Conservation (phyloP, 306 rosid species). For the Sphenostylis stenocarpa region DNA sequence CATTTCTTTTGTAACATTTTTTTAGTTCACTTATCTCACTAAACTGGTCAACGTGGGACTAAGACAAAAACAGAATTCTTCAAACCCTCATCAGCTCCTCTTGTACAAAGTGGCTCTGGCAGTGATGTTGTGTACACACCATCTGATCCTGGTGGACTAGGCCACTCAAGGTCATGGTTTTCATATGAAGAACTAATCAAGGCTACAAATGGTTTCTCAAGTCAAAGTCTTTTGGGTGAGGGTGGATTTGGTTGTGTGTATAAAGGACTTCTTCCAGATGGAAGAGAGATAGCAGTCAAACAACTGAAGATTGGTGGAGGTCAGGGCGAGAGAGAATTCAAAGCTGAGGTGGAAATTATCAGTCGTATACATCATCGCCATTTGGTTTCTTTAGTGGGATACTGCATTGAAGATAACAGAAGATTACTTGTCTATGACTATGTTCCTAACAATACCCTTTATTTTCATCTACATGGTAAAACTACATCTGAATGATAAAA, state of each 20-base stretch:
- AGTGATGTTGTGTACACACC: conserved; percentile 59
- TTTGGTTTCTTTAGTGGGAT: conserved; percentile 90
- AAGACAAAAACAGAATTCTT: too few relatives aligned
- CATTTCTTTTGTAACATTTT: too few relatives aligned
- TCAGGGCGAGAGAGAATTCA: conserved; percentile 90
- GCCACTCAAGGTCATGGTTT: conserved; percentile 85
- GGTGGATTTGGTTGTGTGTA: conserved; percentile 95
- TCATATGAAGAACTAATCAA: conserved; percentile 72
- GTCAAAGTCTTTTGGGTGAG: conserved; percentile 79
- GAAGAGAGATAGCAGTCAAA: conserved; percentile 87
- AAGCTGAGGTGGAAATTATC: conserved; percentile 88
- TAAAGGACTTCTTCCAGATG: conserved; percentile 85
- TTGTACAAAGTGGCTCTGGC: conserved; percentile 54
- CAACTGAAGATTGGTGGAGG: conserved; percentile 81
- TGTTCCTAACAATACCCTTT: conserved; percentile 73
- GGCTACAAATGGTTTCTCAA: conserved; percentile 79
- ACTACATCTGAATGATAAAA: conserved; percentile 25
- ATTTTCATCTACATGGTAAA: conserved; percentile 90
- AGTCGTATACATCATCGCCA: conserved; percentile 95
- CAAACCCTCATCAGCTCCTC: conserved; percentile 72
- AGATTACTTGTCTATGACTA: conserved; percentile 92
- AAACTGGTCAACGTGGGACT: too few relatives aligned
- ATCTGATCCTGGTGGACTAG: conserved; percentile 59
- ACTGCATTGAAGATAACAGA: conserved; percentile 69
- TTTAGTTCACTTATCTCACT: too few relatives aligned